Base-by-base conservation (phyloP, 129 eudicot genomes). In the Pulicaria dysenterica region DNA sequence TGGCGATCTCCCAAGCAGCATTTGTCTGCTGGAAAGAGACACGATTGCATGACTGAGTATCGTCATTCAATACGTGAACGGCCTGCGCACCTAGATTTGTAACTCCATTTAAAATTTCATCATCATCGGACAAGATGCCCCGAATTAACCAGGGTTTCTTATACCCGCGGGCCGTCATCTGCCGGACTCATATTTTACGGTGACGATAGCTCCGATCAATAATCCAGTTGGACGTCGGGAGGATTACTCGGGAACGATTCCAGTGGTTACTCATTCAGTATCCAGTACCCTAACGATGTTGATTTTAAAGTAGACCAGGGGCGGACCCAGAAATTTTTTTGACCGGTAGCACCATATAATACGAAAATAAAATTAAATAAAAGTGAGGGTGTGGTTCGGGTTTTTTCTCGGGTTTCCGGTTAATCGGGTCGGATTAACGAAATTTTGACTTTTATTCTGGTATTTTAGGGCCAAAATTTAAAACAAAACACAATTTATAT, bases 1-100 rank as follows among this genome's bases (percentile, higher is more conserved):
- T 85, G 64, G 98, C 91, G 46, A 87, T 83, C 80, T 93, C 88
- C 98, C 98, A 93, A 72, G 96, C 98, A 50, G 95, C 92, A 24
- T 85, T 74, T 8, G 90, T 87, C 43, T 93, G 92, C 83, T 93
- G 98, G 73, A 93, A 93, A 8, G 98, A 92, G 11, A 93, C 92
- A 50, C 98, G 96, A 71, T 89, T 93, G 64, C 98, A 85, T 11
- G 98, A 89, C 31, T 93, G 85, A 1, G 83, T 72, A 67, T 92
- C 98, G 89, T 92, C 96, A 69, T 89, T 92, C 50, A 92, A 56
- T n/a, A 92, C 91, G 73, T 85, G 87, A 63, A 92, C 96, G 40
- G 98, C 96, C 71, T 92, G 86, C 14, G 90, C 95, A 92, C 91
- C 85, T 89, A 81, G 58, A 69, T 84, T 49, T 87, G 92, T 14